phyloP scores from a whole-genome alignment of 1,284 basidiomycete species.

The Schizophyllum commune region DNA sequence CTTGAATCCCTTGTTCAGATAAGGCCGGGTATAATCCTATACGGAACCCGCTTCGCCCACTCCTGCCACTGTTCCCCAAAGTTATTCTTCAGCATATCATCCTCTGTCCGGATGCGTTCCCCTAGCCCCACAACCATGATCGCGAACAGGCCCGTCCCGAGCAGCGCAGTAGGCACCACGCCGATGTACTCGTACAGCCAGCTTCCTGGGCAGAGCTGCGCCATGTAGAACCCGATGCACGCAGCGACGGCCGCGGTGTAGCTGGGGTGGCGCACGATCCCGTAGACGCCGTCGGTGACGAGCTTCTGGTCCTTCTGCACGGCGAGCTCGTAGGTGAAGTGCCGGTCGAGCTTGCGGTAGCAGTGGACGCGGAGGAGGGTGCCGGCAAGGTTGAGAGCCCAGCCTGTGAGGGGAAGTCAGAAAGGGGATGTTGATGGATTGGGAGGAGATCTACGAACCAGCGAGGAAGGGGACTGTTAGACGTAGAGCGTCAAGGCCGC shows the following conservation, averaged over 20 bases:
- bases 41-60: conserved; percentile 10
- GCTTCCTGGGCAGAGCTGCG: conserved; percentile 7
- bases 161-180: neutral
- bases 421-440: too few species aligned
- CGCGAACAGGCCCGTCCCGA: neutral
- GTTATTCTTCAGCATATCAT: conserved; percentile 10
- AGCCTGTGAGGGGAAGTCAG: too few species aligned
- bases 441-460: too few species aligned
- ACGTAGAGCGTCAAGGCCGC: neutral
- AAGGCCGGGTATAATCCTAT: conserved; percentile 7
- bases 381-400: conserved; percentile 8
- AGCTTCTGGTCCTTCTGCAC: conserved; percentile 11
- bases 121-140: conserved; percentile 4
- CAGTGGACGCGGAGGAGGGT: conserved; percentile 11
- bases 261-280: conserved; percentile 20
- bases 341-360: conserved; percentile 10
- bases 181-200: conserved; percentile 12
- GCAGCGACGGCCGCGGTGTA: conserved; percentile 16
- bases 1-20: too few species aligned
- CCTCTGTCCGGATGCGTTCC: conserved; percentile 12
- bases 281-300: conserved; percentile 10
- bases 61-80: conserved; percentile 14
- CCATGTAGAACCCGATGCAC: conserved; percentile 3
- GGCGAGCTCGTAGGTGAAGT: conserved; percentile 16
- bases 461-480: neutral